A percentile compares a stretch with the other conserved stretches of the same genome.
Conservation (phyloP, 441 rosid genomes). For the Omphalea diandra region DNA sequence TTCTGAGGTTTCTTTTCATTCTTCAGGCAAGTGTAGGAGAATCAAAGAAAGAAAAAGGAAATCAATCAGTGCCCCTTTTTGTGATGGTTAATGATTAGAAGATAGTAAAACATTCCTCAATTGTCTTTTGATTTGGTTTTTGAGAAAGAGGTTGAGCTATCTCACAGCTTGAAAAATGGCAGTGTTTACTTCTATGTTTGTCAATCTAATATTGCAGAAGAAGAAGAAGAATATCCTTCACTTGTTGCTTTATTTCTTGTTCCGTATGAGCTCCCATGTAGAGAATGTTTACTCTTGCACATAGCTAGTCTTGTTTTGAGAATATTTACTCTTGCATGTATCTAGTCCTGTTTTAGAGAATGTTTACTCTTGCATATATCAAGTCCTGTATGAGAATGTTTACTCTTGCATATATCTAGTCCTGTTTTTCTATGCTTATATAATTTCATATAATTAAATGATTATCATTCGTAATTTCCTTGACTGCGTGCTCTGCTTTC, state of each 20-base stretch:
- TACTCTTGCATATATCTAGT: no score
- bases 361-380: no score
- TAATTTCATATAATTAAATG: not conserved
- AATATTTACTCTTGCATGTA: no score
- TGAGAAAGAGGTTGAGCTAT: constrained; percentile 71
- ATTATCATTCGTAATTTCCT: constrained; percentile 22
- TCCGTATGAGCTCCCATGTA: no score
- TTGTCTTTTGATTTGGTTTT: constrained; percentile 61
- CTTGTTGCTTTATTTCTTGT: not conserved
- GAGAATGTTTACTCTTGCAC: no score
- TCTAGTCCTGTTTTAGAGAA: no score
- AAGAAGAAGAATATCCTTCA: constrained; percentile 45
- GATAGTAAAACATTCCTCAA: constrained; percentile 53
- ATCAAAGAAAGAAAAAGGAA: constrained; percentile 43
- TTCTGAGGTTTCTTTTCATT: not conserved
- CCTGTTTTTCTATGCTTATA: not conserved
- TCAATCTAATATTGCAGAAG: constrained; percentile 29
- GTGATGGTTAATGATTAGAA: constrained; percentile 47
- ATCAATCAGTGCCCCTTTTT: constrained; percentile 44
- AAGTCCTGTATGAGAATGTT: no score
- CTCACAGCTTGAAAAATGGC: constrained; percentile 68
- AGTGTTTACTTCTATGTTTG: constrained; percentile 66
- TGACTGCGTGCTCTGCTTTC: constrained; percentile 23
- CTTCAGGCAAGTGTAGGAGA: constrained; percentile 66
- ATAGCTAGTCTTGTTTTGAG: no score